Evolutionary conservation across 805 yeast genomes (phyloP).

Genomic region (Debaryomyces prosopidis): DNA sequence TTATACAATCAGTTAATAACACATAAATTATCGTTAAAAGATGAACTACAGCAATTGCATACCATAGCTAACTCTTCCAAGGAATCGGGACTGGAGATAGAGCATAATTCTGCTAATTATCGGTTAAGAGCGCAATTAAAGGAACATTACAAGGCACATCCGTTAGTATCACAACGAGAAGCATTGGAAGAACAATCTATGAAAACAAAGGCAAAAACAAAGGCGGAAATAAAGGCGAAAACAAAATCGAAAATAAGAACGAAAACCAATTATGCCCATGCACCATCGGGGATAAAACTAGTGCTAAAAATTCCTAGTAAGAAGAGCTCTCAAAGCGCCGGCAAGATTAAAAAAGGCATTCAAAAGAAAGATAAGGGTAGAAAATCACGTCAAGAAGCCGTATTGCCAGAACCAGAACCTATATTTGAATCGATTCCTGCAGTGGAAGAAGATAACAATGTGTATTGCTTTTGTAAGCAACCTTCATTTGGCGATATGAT

Average conservation of each 20-base stretch:
- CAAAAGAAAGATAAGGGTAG: slow-evolving; percentile 2
- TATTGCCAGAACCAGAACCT: neutral
- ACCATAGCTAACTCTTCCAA: slow-evolving; percentile 13
- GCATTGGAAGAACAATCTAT: slow-evolving; percentile 32
- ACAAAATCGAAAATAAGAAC: no score
- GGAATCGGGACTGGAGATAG: neutral
- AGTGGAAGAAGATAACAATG: slow-evolving; percentile 21
- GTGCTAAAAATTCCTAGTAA: slow-evolving; percentile 8
- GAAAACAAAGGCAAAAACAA: slow-evolving; percentile 2
- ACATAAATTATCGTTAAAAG: slow-evolving; percentile 24
- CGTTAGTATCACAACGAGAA: slow-evolving; percentile 38
- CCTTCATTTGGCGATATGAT: slow-evolving; percentile 96
- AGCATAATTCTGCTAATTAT: slow-evolving; percentile 1
- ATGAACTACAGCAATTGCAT: slow-evolving; percentile 27
- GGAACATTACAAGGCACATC: slow-evolving; percentile 34
- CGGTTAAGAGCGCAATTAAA: slow-evolving; percentile 29
- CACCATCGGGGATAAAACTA: slow-evolving; percentile 8
- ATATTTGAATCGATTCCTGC: slow-evolving; percentile 3
- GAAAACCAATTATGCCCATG: neutral
- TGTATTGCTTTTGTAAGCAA: slow-evolving; percentile 89
- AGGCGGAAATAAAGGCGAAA: no score
- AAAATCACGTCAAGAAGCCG: neutral
- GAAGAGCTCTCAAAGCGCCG: neutral
- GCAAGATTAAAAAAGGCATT: neutral
- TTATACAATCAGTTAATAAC: slow-evolving; percentile 30